A percentile compares a stretch with the other conserved stretches of the same genome.
These are phyloP conservation scores for Phanerodontia chrysosporium DNA, from an alignment of 768 basidiomycete species.

Conservation along the genomic window DNA sequence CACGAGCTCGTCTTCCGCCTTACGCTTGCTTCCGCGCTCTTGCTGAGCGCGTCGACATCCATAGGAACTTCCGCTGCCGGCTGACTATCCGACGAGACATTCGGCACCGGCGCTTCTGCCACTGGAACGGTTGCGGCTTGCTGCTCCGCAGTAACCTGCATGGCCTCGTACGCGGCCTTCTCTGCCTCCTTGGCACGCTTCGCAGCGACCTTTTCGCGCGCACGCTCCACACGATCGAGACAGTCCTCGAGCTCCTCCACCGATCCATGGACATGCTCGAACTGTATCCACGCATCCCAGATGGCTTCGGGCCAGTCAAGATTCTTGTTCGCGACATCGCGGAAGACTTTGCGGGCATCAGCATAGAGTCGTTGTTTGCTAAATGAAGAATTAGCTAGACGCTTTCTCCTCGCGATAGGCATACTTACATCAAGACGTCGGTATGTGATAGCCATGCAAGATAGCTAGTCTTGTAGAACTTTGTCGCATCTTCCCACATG, in stretches of 20 bases:
- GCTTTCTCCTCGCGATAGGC: too few relatives aligned
- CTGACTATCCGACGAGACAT: constrained; percentile 9
- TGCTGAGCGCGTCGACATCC: constrained; percentile 35
- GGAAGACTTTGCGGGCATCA: constrained; percentile 63
- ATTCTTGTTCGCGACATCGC: constrained; percentile 61
- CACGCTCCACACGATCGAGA: constrained; percentile 61
- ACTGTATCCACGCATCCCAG: constrained; percentile 87
- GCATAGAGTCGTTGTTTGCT: constrained; percentile 53
- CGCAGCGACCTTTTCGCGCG: constrained; percentile 56
- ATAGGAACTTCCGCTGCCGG: constrained; percentile 28
- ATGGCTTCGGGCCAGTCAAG: constrained; percentile 95
- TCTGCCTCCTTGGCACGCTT: constrained; percentile 67
- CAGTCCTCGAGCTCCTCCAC: constrained; percentile 61
- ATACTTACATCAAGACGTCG: constrained; percentile 68
- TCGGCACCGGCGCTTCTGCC: constrained; percentile 20
- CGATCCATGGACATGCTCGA: constrained; percentile 81
- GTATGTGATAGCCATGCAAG: constrained; percentile 73
- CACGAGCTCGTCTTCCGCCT: constrained; percentile 47
- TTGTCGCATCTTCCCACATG: constrained; percentile 64
- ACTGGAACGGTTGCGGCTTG: constrained; percentile 34
- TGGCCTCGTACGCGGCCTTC: constrained; percentile 48
- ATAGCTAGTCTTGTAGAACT: constrained; percentile 68
- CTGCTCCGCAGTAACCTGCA: constrained; percentile 40
- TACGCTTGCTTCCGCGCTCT: constrained; percentile 52
- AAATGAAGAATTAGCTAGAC: too few relatives aligned